Evolutionary conservation across 305 asterid species (phyloP).

Genomic region (Fraxinus greggii): DNA sequence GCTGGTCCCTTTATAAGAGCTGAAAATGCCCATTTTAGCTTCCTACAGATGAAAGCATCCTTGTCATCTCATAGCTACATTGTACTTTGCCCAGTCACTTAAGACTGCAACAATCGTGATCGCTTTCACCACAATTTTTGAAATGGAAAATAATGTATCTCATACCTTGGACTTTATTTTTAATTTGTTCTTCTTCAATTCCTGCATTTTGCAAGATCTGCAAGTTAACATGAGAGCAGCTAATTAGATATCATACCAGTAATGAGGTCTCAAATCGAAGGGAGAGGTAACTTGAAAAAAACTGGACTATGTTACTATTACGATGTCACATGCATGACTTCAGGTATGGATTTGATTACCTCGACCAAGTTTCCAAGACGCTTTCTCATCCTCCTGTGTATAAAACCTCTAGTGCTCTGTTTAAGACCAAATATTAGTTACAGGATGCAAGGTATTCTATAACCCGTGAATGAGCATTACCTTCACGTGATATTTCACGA

Average conservation of each 20-base stretch:
- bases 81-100: not conserved
- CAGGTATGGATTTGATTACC: slow-evolving; percentile 39
- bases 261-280: not conserved
- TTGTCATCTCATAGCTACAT: not conserved
- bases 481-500: slow-evolving; percentile 83
- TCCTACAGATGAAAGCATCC: not conserved
- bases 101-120: not conserved
- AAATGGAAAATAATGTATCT: not conserved
- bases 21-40: not conserved
- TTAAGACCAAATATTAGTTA: slow-evolving; percentile 26
- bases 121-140: not conserved
- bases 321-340: not conserved
- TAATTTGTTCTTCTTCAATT: slow-evolving; percentile 35
- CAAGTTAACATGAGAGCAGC: slow-evolving; percentile 18
- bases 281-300: not conserved
- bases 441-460: not conserved
- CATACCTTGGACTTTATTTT: slow-evolving; percentile 46
- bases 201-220: slow-evolving; percentile 52
- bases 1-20: not conserved
- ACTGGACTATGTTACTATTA: not conserved
- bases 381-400: slow-evolving; percentile 78
- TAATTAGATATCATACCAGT: not conserved
- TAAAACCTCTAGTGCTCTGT: slow-evolving; percentile 76
- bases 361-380: slow-evolving; percentile 63
- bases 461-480: slow-evolving; percentile 36